phyloP scores from a whole-genome alignment of 257 asterid genomes.

The Ocimum tenuiflorum region DNA sequence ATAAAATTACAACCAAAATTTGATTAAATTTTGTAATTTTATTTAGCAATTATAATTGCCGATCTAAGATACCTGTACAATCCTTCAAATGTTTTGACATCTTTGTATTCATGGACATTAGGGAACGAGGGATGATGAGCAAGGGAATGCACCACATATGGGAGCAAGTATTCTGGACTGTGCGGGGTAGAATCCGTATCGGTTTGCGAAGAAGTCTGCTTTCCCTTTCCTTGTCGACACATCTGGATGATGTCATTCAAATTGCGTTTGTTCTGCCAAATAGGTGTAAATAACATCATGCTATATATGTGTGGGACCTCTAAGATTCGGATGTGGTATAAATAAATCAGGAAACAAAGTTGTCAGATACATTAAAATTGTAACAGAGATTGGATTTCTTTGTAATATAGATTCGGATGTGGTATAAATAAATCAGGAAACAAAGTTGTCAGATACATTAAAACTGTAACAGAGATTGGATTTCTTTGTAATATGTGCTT shows the following conservation, averaged over 20 bases:
- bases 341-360: conserved; percentile 2
- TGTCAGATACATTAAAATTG: conserved; percentile 5
- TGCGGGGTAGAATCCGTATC: conserved; percentile 49
- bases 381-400: background rate
- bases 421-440: conserved; percentile 1
- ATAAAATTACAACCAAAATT: conserved; percentile 15
- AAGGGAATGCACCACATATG: conserved; percentile 86
- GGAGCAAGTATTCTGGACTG: conserved; percentile 76
- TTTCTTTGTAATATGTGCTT: background rate
- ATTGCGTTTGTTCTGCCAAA: conserved; percentile 68
- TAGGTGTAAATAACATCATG: conserved; percentile 17
- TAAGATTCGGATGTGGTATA: too few relatives aligned
- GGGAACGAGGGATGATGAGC: conserved; percentile 86
- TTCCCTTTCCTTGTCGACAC: conserved; percentile 77
- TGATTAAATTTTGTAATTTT: conserved; percentile 7
- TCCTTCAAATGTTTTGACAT: conserved; percentile 64
- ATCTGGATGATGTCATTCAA: conserved; percentile 80
- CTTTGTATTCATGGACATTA: conserved; percentile 70
- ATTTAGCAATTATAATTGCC: conserved; percentile 18
- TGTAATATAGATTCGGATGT: too few relatives aligned
- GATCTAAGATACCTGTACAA: conserved; percentile 71
- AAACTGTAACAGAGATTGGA: background rate
- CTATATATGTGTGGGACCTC: background rate
- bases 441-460: background rate
- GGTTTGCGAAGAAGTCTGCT: conserved; percentile 54